Evolutionary conservation across 805 yeast genomes (phyloP), one percentile per base, ranked within the genome.

Genomic region (Pichia heedii): DNA sequence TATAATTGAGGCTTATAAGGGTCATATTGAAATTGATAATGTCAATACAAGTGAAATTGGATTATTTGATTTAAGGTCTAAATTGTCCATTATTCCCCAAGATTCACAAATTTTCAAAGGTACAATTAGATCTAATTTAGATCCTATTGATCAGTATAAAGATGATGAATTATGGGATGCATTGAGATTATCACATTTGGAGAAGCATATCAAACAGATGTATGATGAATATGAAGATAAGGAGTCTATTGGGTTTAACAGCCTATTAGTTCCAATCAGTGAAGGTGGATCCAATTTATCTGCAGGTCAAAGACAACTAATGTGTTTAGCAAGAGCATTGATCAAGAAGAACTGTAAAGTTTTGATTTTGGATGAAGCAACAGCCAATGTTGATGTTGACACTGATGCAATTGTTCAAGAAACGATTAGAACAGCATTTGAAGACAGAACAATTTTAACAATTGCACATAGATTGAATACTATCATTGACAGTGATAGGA

Each of bases 81-180:
- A 76, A 48, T 65, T 88, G 38, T 81, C 93, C 2, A 89, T 88
- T 51, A 88, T 88, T 51, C 97, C 97, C 2, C 96, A 88, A 62
- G 97, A 88, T 61, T 84, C 96, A 0, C 96, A 89, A 61, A 86
- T 86, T 9, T 82, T 89, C 58, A 85, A 85, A 65, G 96, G 96
- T 32, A 74, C 93, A 0, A 67, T 88, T 12, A 72, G 96, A 54
- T 83, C 85, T 39, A 88, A 88, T 60, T 71, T 90, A 52, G 97
- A 90, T 61, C 97, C 97, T 22, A 77, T 83, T 2, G 66, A 71
- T 19, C 67, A 65, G 41, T 77, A 76, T 57, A 64, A 74, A 4
- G 96, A 87, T 60, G 82, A 80, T n/a, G 75, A 81, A 48, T 70
- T 88, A n/a, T 87, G 95, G 95, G 67, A 70, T 24, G 93, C 81